Conservation (phyloP, 371 early-diverging fungal species). For the Entomophthora muscae region DNA sequence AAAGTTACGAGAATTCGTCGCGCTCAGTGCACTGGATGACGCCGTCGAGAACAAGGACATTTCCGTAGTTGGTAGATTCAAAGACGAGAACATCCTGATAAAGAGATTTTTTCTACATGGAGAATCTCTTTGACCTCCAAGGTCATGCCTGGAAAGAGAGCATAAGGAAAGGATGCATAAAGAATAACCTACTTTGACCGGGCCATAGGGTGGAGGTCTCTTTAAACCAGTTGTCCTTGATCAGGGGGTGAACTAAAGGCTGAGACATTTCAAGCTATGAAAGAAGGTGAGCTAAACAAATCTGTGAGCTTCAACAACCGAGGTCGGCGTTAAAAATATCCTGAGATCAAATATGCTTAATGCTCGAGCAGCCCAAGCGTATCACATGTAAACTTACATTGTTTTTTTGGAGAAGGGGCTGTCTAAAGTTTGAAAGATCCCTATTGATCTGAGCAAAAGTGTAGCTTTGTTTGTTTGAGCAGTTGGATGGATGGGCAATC, state of each 20-base stretch:
- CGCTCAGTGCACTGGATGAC: conserved; percentile 94
- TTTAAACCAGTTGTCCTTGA: conserved; percentile 89
- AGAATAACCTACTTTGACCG: conserved; percentile 59
- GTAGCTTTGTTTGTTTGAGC: too few relatives aligned
- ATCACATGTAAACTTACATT: too few relatives aligned
- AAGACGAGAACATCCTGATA: conserved; percentile 96
- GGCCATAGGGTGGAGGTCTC: conserved; percentile 90
- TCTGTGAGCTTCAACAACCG: too few relatives aligned
- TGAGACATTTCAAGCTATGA: conserved; percentile 9
- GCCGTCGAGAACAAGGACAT: conserved; percentile 89
- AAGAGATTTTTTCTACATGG: conserved; percentile 75
- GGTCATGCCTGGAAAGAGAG: conserved; percentile 59
- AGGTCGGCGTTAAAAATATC: too few relatives aligned
- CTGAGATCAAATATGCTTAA: too few relatives aligned
- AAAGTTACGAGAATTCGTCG: conserved; percentile 87
- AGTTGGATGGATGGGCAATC: too few relatives aligned
- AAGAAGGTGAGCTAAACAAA: too few relatives aligned
- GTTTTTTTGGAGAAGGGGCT: too few relatives aligned
- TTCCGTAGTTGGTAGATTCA: conserved; percentile 82
- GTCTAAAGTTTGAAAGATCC: too few relatives aligned
- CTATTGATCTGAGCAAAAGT: too few relatives aligned
- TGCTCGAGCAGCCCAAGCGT: too few relatives aligned
- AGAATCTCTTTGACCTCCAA: conserved; percentile 86
- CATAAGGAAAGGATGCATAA: too few relatives aligned
- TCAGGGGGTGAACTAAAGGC: conserved; percentile 41